Evolutionary conservation across 1,284 basidiomycete species (phyloP).

Genomic region (Boletus smithii): DNA sequence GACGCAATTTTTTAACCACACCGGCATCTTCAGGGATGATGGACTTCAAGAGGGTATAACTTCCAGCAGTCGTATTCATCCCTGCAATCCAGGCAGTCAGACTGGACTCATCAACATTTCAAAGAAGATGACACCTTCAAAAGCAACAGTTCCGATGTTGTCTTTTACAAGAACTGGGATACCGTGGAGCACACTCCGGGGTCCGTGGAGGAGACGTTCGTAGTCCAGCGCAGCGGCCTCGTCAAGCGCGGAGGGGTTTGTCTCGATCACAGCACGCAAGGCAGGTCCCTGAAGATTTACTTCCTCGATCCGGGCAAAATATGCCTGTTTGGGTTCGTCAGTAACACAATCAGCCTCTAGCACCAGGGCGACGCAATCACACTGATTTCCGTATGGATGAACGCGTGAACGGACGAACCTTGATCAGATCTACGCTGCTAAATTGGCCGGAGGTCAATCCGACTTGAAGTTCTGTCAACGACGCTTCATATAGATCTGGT

Average conservation of each 20-base stretch:
- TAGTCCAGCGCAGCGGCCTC: constrained; percentile 53
- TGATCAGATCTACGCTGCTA: constrained; percentile 62
- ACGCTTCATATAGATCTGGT: constrained; percentile 64
- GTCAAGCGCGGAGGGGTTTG: constrained; percentile 56
- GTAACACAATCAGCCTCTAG: not conserved
- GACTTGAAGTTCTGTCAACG: constrained; percentile 52
- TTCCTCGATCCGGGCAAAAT: constrained; percentile 67
- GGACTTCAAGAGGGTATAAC: constrained; percentile 54
- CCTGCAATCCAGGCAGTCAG: constrained; percentile 35
- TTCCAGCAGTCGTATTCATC: constrained; percentile 67
- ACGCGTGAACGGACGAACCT: constrained; percentile 36
- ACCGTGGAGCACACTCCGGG: constrained; percentile 59
- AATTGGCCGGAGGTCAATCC: constrained; percentile 53
- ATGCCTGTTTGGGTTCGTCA: constrained; percentile 43
- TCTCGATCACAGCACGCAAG: constrained; percentile 62
- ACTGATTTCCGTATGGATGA: not conserved
- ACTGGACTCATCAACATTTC: not conserved
- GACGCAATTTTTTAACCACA: constrained; percentile 56
- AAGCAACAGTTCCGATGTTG: constrained; percentile 58
- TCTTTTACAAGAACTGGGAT: constrained; percentile 72
- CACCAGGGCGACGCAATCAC: not conserved
- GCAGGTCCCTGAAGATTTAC: constrained; percentile 62
- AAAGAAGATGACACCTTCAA: constrained; percentile 42
- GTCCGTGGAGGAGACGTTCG: constrained; percentile 47
- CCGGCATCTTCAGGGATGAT: constrained; percentile 61